A percentile compares a stretch with the other conserved stretches of the same genome.
These are phyloP conservation scores for Calonectria honghensis DNA, from an alignment of 2,329 filamentous ascomycete genomes.

Conservation along the genomic window DNA sequence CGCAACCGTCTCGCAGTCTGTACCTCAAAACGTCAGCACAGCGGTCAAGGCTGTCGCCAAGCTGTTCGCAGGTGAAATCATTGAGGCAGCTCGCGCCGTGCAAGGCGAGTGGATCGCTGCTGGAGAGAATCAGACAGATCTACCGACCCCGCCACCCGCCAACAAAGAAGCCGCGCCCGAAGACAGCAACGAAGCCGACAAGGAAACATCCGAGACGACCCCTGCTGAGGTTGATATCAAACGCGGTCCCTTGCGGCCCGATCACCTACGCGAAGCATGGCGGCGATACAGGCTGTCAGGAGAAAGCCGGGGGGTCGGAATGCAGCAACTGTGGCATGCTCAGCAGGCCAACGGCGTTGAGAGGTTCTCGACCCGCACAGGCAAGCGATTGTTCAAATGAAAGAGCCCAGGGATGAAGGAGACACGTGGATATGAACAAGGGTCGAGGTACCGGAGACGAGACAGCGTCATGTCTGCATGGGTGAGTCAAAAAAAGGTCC, in stretches of 20 bases:
- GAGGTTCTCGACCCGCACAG: constrained; percentile 73
- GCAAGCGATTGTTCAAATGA: constrained; percentile 72
- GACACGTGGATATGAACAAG: constrained; percentile 15
- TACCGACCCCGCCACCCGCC: constrained; percentile 65
- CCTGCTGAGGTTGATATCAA: constrained; percentile 54
- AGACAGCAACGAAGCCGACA: constrained; percentile 47
- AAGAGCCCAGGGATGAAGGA: constrained; percentile 43
- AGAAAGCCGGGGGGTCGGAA: constrained; percentile 78
- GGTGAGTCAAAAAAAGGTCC: constrained; percentile 15
- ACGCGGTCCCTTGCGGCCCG: constrained; percentile 79
- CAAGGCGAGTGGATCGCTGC: constrained; percentile 82
- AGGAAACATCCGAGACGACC: constrained; percentile 53
- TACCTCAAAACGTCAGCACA: constrained; percentile 82
- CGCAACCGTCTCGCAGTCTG: constrained; percentile 86
- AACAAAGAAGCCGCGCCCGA: constrained; percentile 57
- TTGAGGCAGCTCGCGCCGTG: constrained; percentile 81
- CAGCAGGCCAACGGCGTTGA: constrained; percentile 77
- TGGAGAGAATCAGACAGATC: constrained; percentile 74
- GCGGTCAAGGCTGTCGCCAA: constrained; percentile 87
- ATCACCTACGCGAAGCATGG: constrained; percentile 84
- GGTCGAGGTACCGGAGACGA: constrained; percentile 5
- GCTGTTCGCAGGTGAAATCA: constrained; percentile 84
- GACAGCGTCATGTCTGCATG: constrained; percentile 21
- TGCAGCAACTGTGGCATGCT: constrained; percentile 76
- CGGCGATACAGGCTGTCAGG: constrained; percentile 78